Base-by-base conservation (phyloP, 2,329 filamentous ascomycete genomes). In the Achaetomium macrosporum region DNA sequence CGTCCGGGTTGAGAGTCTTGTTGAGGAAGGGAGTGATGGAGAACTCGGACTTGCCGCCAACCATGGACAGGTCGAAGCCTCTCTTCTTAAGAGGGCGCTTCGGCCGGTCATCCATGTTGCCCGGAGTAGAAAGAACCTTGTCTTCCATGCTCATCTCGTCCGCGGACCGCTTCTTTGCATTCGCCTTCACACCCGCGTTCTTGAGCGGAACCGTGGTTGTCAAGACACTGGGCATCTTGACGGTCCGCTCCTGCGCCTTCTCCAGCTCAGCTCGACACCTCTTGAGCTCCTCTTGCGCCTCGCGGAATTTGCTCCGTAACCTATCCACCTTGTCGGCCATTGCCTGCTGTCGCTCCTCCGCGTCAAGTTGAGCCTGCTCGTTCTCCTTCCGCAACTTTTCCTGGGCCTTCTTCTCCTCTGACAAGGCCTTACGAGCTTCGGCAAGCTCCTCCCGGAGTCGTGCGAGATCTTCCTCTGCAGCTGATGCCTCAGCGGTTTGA, bases 11-110 rank as follows among this genome's bases (percentile, higher is more conserved):
- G 56, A 77, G 66, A 5, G 68, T 75, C 68, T 78, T 83, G 68
- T 91, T 95, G 56, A 97, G 76, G 73, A 95, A 96, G 0, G 92
- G 92, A 0, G 92, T 97, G 58, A 96, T 90, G 4, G 90, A 96
- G 69, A 97, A 96, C 2, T 80, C 84, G 0, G 91, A 96, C 69
- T 96, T 96, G 65, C 95, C 89, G 30, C 88, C 90, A 5, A 87
- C 74, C 51, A 82, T 71, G 1, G 80, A 77, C 36, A 81, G 78
- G 17, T 83, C 79, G 29, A 73, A 68, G 44, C 73, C 77, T 51
- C 76, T 73, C 65, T 83, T 84, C 68, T 84, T 87, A 55, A 70
- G 61, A 33, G 67, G 66, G 40, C 72, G 72, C 58, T 72, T 74
- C 51, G 65, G 61, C 47, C 69, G 65, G 54, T 71, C 56, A 45